phyloP scores from a whole-genome alignment of 192 early-diverging fungal species.

The Rhizoclosmatium globosum region DNA sequence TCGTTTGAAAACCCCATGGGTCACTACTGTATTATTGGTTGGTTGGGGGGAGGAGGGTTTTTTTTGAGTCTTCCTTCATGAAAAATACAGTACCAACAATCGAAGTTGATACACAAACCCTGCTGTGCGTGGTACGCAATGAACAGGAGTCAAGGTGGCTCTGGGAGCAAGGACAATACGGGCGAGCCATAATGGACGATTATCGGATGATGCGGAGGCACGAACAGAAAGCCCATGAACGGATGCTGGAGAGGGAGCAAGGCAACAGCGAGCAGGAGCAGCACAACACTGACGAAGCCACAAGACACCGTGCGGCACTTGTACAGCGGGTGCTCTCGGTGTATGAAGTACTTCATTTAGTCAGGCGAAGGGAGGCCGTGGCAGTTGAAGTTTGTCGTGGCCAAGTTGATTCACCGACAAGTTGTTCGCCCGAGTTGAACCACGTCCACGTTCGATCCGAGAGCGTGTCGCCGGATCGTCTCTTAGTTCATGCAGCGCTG shows the following conservation, averaged over 20 bases:
- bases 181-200: background rate
- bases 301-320: background rate
- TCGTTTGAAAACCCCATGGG: too few relatives aligned
- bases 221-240: too few relatives aligned
- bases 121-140: background rate
- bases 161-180: background rate
- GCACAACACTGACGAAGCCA: background rate
- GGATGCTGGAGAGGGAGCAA: too few relatives aligned
- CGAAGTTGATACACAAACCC: background rate
- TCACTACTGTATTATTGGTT: too few relatives aligned
- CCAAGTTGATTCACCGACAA: background rate
- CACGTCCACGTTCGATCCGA: too few relatives aligned
- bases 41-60: too few relatives aligned
- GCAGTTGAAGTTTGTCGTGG: background rate
- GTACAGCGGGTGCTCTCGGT: background rate
- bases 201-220: background rate
- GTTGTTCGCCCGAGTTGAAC: too few relatives aligned
- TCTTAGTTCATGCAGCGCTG: too few relatives aligned
- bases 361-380: background rate
- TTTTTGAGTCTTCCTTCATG: too few relatives aligned
- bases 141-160: background rate
- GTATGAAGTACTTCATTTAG: background rate
- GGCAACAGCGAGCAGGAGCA: too few relatives aligned
- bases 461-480: too few relatives aligned
- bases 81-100: background rate